Conservation (phyloP, 331 rosid genomes). For the Malus hybrid region DNA sequence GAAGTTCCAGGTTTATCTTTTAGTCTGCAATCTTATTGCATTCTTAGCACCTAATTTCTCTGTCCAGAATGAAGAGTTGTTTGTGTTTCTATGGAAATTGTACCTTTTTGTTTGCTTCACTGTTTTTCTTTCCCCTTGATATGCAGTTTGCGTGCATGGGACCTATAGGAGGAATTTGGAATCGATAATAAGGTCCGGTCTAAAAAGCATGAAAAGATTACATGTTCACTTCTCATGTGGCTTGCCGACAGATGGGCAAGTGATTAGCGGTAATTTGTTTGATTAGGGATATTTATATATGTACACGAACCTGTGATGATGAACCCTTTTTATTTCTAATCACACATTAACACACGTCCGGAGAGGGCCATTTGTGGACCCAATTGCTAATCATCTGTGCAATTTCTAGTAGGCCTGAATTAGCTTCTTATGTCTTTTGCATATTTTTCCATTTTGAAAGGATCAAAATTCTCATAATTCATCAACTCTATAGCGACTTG, state of each 20-base stretch:
- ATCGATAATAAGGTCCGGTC: conserved; percentile 71
- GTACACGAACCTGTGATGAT: neutral
- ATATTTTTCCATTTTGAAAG: neutral
- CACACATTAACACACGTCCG: neutral
- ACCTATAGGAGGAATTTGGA: conserved; percentile 72
- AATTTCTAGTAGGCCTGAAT: neutral
- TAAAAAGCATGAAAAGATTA: conserved; percentile 82
- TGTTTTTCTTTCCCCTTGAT: conserved; percentile 9
- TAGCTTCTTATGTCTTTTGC: neutral
- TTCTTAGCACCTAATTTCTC: neutral
- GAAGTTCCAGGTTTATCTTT: conserved; percentile 58
- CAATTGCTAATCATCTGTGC: neutral
- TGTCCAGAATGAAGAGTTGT: neutral
- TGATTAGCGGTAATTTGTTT: conserved; percentile 63
- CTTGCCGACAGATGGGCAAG: conserved; percentile 86
- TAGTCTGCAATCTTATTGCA: neutral
- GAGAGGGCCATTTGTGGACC: neutral
- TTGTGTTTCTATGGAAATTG: neutral
- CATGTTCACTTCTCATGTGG: conserved; percentile 87
- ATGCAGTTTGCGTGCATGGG: conserved; percentile 89
- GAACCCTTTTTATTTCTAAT: neutral
- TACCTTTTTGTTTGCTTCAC: conserved; percentile 4
- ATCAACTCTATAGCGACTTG: neutral
- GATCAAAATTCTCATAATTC: neutral
- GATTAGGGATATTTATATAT: neutral